These are phyloP conservation scores for Fusarium sp. DNA, from an alignment of 2,329 filamentous ascomycete species.

Conservation along the genomic window DNA sequence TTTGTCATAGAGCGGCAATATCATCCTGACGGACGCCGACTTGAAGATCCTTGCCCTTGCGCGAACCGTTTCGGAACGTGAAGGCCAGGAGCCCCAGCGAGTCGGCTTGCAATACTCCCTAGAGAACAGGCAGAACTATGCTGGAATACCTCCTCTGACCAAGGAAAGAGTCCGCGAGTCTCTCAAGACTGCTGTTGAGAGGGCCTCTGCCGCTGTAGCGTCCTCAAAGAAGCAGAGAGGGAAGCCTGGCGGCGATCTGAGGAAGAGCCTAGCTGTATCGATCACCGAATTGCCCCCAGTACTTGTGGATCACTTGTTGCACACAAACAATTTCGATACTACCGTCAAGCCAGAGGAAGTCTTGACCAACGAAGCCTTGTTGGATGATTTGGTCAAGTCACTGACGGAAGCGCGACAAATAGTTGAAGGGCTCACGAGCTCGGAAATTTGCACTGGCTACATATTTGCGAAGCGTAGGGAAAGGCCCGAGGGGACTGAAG, in stretches of 20 bases:
- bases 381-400: constrained; percentile 73
- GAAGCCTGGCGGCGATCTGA: constrained; percentile 77
- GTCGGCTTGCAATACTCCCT: constrained; percentile 82
- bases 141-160: constrained; percentile 77
- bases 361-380: constrained; percentile 68
- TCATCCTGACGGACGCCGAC: constrained; percentile 88
- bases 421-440: constrained; percentile 72
- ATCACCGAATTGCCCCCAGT: constrained; percentile 91
- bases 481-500: constrained; percentile 39
- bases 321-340: constrained; percentile 73
- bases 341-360: constrained; percentile 73
- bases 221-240: constrained; percentile 72
- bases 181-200: constrained; percentile 71
- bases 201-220: constrained; percentile 58
- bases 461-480: constrained; percentile 78
- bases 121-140: constrained; percentile 84
- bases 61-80: constrained; percentile 80
- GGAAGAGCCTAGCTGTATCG: constrained; percentile 81
- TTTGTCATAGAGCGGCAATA: constrained; percentile 74
- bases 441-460: constrained; percentile 77
- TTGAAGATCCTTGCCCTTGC: constrained; percentile 83
- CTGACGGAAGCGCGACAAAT: constrained; percentile 76
- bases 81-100: constrained; percentile 83
- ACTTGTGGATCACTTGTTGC: constrained; percentile 85
- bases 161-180: constrained; percentile 75